Evolutionary conservation across 192 early-diverging fungal genomes (phyloP).

Genomic region (Podila minutissima): DNA sequence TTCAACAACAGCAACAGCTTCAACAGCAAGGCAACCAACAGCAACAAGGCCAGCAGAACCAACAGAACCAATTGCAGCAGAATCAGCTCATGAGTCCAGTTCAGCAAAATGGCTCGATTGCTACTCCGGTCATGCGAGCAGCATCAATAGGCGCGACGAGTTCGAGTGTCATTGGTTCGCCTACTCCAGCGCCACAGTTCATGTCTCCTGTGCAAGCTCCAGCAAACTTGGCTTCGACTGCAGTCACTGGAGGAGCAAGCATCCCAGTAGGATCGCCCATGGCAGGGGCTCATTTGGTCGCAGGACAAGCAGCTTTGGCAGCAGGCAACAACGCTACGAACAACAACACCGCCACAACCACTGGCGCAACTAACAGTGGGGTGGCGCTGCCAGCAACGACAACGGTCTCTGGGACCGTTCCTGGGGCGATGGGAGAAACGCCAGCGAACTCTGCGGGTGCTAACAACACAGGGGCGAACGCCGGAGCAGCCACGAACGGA

Average conservation of each 20-base stretch:
- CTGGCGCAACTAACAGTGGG: not conserved
- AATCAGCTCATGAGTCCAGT: slow-evolving; percentile 34
- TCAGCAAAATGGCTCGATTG: slow-evolving; percentile 20
- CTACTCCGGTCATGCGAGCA: slow-evolving; percentile 32
- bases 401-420: not conserved
- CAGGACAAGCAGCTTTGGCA: slow-evolving; percentile 9
- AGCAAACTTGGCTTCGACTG: slow-evolving; percentile 17
- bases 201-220: slow-evolving; percentile 34
- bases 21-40: slow-evolving; percentile 12
- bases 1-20: slow-evolving; percentile 11
- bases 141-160: slow-evolving; percentile 15
- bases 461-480: not conserved
- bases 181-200: slow-evolving; percentile 34
- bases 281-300: slow-evolving; percentile 15
- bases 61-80: slow-evolving; percentile 24
- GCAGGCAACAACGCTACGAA: slow-evolving; percentile 7
- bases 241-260: not conserved
- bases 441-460: not conserved
- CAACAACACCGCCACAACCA: not conserved
- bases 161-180: slow-evolving; percentile 18
- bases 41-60: slow-evolving; percentile 7
- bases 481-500: not conserved
- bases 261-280: slow-evolving; percentile 12
- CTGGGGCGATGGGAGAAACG: not conserved
- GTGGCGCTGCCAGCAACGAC: not conserved